Evolutionary conservation across 805 yeast species (phyloP).

Genomic region (Torulaspora delbrueckii): DNA sequence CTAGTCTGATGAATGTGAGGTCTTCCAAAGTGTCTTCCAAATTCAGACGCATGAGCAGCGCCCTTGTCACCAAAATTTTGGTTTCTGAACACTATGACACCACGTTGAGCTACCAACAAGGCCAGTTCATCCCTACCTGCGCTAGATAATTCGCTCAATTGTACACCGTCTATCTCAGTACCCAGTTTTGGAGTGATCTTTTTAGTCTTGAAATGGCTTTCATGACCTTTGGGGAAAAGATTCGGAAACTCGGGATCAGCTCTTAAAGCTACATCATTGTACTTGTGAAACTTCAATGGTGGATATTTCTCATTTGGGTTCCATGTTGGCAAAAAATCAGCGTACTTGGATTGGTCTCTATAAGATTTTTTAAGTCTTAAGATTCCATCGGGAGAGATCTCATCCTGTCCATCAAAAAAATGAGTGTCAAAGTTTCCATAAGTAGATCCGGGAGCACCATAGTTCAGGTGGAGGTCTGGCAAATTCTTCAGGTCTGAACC

Average conservation of each 20-base stretch:
- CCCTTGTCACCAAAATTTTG: conserved; percentile 60
- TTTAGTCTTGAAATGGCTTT: conserved; percentile 23
- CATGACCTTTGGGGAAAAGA: conserved; percentile 24
- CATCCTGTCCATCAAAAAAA: conserved; percentile 23
- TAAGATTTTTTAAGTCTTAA: conserved; percentile 24
- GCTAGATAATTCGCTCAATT: conserved; percentile 49
- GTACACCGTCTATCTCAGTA: conserved; percentile 55
- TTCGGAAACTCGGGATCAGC: conserved; percentile 22
- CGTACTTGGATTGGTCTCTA: conserved; percentile 20
- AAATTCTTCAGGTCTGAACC: neutral
- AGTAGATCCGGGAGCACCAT: neutral
- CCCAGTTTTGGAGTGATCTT: conserved; percentile 69
- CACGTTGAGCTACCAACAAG: conserved; percentile 60
- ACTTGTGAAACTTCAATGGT: conserved; percentile 15
- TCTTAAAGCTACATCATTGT: conserved; percentile 21
- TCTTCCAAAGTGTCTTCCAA: conserved; percentile 63
- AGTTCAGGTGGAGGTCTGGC: conserved; percentile 1
- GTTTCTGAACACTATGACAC: conserved; percentile 60
- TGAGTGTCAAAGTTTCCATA: conserved; percentile 33
- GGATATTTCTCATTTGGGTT: conserved; percentile 22
- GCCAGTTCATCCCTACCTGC: conserved; percentile 67
- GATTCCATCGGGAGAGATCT: conserved; percentile 30
- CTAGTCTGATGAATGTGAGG: conserved; percentile 71
- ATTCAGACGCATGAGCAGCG: conserved; percentile 44
- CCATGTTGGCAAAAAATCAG: conserved; percentile 34